These are phyloP conservation scores for thale cress (Arabidopsis thaliana) DNA, from an alignment of 345 rosid species.

Conservation along the genomic window TAIR10.1 NC_003071.7:19004001-19004500, in stretches of 20 bases:
- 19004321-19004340: conserved; percentile 1
- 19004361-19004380: not conserved
- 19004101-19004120: conserved; percentile 62
- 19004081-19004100: conserved; percentile 99
- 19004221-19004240: conserved; percentile 97
- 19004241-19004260: conserved; percentile 81
- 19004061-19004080: conserved; percentile 93
- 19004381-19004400: conserved; percentile 52
- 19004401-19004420: conserved; percentile 96
- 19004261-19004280: conserved; percentile 79
- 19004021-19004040: conserved; percentile 91
- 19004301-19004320: conserved; percentile 20
- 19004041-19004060: conserved; percentile 97
- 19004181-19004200: conserved; percentile 51
- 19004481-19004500: conserved; percentile 73
- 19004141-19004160: not conserved
- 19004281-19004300: conserved; percentile 81
- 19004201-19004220: conserved; percentile 97
- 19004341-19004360: not conserved
- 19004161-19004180: not conserved
- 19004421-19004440: conserved; percentile 87
- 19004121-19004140: conserved; percentile 9
- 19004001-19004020: conserved; percentile 31
- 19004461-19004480: conserved; percentile 89
- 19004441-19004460: conserved; percentile 75